Percentiles rank a stretch among this genome's conserved stretches.
Conservation (phyloP, 2,329 filamentous ascomycete species). For the Trichoderma afroharzianum region DNA sequence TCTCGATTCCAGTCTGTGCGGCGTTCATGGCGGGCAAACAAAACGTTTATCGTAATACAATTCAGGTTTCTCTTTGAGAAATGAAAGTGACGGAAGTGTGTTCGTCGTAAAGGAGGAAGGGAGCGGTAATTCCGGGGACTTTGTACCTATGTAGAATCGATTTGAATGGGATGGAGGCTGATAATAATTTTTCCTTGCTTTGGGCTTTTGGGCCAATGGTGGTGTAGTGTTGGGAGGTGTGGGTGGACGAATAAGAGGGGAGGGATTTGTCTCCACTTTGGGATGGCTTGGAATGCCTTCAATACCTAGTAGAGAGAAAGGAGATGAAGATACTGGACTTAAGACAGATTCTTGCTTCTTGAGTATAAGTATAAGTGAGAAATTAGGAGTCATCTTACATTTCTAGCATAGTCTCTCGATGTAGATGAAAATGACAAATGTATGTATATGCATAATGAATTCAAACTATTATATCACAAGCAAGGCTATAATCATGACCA, state of each 20-base stretch:
- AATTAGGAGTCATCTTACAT: too few relatives aligned
- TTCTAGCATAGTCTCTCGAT: not conserved
- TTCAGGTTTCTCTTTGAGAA: too few relatives aligned
- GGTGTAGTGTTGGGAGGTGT: not conserved
- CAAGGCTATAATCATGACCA: conserved; percentile 6
- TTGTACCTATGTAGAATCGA: not conserved
- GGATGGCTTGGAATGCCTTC: not conserved
- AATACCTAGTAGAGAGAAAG: not conserved
- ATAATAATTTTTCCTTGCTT: not conserved
- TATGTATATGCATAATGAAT: not conserved
- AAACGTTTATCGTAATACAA: not conserved
- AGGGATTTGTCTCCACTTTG: not conserved
- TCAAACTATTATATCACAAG: not conserved
- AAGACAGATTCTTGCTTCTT: not conserved
- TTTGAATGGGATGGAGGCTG: not conserved
- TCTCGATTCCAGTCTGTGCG: conserved; percentile 40
- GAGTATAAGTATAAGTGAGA: not conserved
- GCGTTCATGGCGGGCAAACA: conserved; percentile 31
- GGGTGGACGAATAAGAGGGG: not conserved
- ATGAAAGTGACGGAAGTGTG: too few relatives aligned
- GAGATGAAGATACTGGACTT: not conserved
- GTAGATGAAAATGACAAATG: not conserved
- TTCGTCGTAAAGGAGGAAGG: not conserved
- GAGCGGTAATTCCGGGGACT: not conserved
- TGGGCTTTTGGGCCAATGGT: not conserved